Conservation (phyloP, 2,329 filamentous ascomycete species). For the Cladophialophora carrionii region DNA sequence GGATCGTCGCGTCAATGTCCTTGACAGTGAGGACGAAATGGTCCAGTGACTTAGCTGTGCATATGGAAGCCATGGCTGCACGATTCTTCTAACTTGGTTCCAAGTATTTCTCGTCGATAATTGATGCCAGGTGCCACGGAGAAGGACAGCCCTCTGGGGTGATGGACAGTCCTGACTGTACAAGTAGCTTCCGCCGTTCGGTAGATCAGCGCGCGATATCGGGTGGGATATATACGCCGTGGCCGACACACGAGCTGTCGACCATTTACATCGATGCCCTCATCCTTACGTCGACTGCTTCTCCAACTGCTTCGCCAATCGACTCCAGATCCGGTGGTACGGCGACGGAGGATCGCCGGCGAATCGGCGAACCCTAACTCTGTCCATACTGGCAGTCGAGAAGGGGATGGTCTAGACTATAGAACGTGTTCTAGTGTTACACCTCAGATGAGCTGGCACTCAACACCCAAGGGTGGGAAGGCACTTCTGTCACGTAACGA, state of each 20-base stretch:
- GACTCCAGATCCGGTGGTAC: not conserved
- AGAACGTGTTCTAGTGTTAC: not conserved
- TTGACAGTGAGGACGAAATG: conserved; percentile 64
- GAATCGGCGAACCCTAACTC: not conserved
- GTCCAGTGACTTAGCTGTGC: conserved; percentile 55
- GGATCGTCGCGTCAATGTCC: conserved; percentile 54
- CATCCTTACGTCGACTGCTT: not conserved
- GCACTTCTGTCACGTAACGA: not conserved
- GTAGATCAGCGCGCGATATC: not conserved
- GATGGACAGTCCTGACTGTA: not conserved
- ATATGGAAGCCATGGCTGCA: conserved; percentile 26
- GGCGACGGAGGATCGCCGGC: not conserved
- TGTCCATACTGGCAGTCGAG: not conserved
- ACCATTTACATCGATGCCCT: conserved; percentile 1
- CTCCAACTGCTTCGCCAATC: not conserved
- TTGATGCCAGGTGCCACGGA: not conserved
- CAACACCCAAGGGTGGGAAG: not conserved
- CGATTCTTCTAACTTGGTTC: not conserved
- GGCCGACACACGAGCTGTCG: not conserved
- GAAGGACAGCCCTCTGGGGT: not conserved
- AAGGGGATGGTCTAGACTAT: not conserved
- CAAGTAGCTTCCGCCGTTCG: not conserved
- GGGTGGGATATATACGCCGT: not conserved
- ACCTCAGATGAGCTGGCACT: not conserved
- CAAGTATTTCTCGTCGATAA: not conserved